Percentiles rank a stretch among this genome's conserved stretches.
phyloP scores from a whole-genome alignment of 257 asterid species.

The Jacaranda mimosifolia region DNA sequence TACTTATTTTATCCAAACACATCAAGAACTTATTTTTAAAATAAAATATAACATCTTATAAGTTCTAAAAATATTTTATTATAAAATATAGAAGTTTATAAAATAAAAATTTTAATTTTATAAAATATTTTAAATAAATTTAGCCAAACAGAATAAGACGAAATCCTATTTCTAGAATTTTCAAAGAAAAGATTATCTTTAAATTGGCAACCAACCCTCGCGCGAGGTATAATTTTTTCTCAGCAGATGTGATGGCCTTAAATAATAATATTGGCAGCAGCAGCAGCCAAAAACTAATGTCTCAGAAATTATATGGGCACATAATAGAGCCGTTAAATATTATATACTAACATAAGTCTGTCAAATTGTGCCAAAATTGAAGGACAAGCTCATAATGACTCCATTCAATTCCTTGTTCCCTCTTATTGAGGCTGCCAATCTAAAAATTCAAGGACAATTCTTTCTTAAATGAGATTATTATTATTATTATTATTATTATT shows the following conservation, averaged over 20 bases:
- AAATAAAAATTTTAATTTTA: no score
- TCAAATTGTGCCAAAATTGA: background rate
- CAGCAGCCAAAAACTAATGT: background rate
- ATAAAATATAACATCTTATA: no score
- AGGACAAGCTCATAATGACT: slow-evolving; percentile 2
- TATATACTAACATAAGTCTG: background rate
- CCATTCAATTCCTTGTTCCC: background rate
- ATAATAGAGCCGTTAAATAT: slow-evolving; percentile 17
- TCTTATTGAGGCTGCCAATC: background rate
- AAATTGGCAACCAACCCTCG: slow-evolving; percentile 20
- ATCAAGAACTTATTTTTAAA: no score
- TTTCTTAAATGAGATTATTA: background rate
- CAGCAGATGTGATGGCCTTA: background rate
- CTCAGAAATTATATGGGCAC: background rate
- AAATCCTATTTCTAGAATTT: background rate
- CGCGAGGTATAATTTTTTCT: background rate
- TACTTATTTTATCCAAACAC: no score
- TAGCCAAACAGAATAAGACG: background rate
- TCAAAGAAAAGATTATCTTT: background rate
- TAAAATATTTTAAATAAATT: background rate
- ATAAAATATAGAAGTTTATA: no score
- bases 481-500: no score
- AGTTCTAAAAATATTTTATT: no score
- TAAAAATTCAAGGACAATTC: background rate
- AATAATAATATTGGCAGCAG: background rate